Base-by-base conservation (phyloP, 495 filamentous ascomycete species). In the Penicillium cinerascens region DNA sequence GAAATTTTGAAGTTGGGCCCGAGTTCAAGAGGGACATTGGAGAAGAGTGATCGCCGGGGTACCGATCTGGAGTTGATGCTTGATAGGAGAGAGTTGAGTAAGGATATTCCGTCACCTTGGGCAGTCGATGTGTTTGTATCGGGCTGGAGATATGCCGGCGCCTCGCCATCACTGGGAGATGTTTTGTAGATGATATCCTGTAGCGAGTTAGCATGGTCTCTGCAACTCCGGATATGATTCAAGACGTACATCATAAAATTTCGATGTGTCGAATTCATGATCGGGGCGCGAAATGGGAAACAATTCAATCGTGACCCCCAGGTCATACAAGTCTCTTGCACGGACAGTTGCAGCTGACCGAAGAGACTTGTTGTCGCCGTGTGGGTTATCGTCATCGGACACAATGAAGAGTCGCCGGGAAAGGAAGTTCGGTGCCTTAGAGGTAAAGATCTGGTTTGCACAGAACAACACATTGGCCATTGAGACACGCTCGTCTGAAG, bases 381-480 rank as follows among this genome's bases (percentile, higher is more conserved):
- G 89, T 6, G 95, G 93, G 64, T 91, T 80, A 64, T 99, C 95
- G 50, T 96, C 87, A 61, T 97, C 92, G 2, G 95, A 96, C 49
- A 99, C 91, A 52, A 99, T 84, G 70, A 99, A 97, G 10, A 99
- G 74, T 27, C 95, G 82, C 37, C 95, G 76, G 0, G 93, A 97
- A 20, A 89, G 83, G 65, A 97, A 97, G 60, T 96, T 97, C 15
- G 93, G 85, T 0, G 95, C 91, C 63, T 87, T 96, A 2, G 88
- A 96, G 2, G 93, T 95, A 68, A 99, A 96, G 35, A 97, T 89
- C 56, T 97, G 91, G 59, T 97, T 97, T 40, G 88, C 91, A 63
- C 92, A 92, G 65, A 96, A 97, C 1, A 99, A 75, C 2, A 99
- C 80, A 63, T 92, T 95, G 17, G 89, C 82, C 88, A 99, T 96